A percentile compares a stretch with the other conserved stretches of the same genome.
phyloP scores from a whole-genome alignment of 768 basidiomycete genomes.

The Termitomyces sp. region DNA sequence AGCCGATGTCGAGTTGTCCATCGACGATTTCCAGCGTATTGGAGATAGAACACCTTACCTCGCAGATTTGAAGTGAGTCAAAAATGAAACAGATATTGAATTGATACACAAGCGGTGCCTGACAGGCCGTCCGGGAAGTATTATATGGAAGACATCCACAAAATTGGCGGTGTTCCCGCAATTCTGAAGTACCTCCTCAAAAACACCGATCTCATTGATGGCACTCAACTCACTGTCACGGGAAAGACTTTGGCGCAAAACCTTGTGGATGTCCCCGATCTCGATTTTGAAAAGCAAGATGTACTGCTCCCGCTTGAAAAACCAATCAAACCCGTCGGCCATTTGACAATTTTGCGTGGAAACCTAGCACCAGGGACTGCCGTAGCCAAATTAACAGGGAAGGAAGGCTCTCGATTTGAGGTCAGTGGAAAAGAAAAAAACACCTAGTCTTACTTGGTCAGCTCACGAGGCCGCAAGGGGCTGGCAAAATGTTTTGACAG shows the following conservation, averaged over 20 bases:
- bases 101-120: neutral
- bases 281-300: conserved; percentile 68
- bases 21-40: conserved; percentile 84
- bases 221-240: conserved; percentile 81
- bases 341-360: conserved; percentile 83
- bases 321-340: conserved; percentile 85
- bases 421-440: conserved; percentile 26
- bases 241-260: conserved; percentile 90
- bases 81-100: neutral
- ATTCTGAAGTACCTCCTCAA: conserved; percentile 80
- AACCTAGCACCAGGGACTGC: conserved; percentile 83
- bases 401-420: conserved; percentile 83
- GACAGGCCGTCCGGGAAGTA: conserved; percentile 70
- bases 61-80: conserved; percentile 67
- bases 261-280: conserved; percentile 68
- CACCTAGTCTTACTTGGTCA: neutral
- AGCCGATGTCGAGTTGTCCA: conserved; percentile 61
- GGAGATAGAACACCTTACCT: conserved; percentile 79
- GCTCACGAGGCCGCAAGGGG: conserved; percentile 37
- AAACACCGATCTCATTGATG: conserved; percentile 74
- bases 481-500: conserved; percentile 73
- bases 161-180: conserved; percentile 79
- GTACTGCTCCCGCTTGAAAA: conserved; percentile 66
- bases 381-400: conserved; percentile 91
- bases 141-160: conserved; percentile 88